Conservation (phyloP, 805 yeast species). For the Candida morakotiae region DNA sequence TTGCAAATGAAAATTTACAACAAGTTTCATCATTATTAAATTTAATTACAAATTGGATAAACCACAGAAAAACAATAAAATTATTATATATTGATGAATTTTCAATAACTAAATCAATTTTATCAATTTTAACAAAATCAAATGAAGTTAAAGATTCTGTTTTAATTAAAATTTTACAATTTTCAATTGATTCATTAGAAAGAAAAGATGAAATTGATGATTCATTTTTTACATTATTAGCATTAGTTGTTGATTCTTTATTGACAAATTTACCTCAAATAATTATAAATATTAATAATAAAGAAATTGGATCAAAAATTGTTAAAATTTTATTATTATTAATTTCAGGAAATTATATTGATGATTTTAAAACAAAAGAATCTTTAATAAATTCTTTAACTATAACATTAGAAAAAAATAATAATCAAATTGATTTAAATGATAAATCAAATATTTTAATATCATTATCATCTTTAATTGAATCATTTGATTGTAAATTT, state of each 20-base stretch:
- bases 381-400: conserved; percentile 56
- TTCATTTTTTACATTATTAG: conserved; percentile 43
- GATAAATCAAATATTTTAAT: conserved; percentile 56
- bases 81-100: conserved; percentile 55
- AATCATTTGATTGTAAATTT: conserved; percentile 49
- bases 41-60: conserved; percentile 56
- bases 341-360: conserved; percentile 55
- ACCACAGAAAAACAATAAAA: conserved; percentile 37
- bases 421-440: conserved; percentile 43
- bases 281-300: conserved; percentile 36
- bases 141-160: conserved; percentile 62
- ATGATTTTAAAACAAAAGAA: conserved; percentile 49
- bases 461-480: conserved; percentile 53
- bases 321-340: conserved; percentile 49
- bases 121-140: conserved; percentile 47
- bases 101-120: conserved; percentile 51
- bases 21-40: conserved; percentile 76
- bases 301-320: conserved; percentile 49
- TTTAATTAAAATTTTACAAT: conserved; percentile 49
- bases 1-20: conserved; percentile 75
- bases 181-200: conserved; percentile 44
- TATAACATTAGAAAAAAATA: conserved; percentile 56
- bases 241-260: conserved; percentile 56
- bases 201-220: conserved; percentile 24
- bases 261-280: conserved; percentile 49